These are phyloP conservation scores for Aspergillus chevalieri DNA, from an alignment of 2,329 filamentous ascomycete genomes.

Conservation along the genomic window DNA sequence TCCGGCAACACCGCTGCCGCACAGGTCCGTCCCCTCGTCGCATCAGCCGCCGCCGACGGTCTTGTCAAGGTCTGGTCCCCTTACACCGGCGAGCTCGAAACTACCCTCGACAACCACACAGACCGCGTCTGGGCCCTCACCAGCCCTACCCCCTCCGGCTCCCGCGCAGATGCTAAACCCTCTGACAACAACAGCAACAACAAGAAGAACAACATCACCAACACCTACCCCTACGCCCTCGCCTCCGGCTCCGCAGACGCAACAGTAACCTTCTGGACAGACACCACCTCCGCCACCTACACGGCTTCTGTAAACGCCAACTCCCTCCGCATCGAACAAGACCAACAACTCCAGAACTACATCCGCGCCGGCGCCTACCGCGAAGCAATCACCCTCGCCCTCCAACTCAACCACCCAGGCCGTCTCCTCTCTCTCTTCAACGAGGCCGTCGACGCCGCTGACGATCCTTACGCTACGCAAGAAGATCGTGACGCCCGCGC, in stretches of 20 bases:
- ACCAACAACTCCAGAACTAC: constrained; percentile 89
- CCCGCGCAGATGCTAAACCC: constrained; percentile 23
- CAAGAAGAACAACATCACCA: no score
- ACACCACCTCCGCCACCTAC: constrained; percentile 77
- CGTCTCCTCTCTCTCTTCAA: constrained; percentile 80
- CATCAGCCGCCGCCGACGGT: constrained; percentile 85
- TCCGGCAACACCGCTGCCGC: constrained; percentile 21
- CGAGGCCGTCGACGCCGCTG: constrained; percentile 67
- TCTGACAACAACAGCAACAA: constrained; percentile 16
- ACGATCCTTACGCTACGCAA: constrained; percentile 46
- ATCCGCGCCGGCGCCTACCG: constrained; percentile 83
- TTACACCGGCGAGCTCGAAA: constrained; percentile 73
- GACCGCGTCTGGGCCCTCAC: constrained; percentile 91
- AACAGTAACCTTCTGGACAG: constrained; percentile 90
- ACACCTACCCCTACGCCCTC: constrained; percentile 55
- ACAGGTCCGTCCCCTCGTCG: constrained; percentile 47
- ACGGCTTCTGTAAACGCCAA: constrained; percentile 67
- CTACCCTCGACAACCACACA: constrained; percentile 92
- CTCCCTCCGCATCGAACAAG: constrained; percentile 79
- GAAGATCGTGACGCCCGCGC: constrained; percentile 20
- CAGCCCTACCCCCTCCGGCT: constrained; percentile 48
- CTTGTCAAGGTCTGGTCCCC: constrained; percentile 96
- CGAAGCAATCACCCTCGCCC: constrained; percentile 83
- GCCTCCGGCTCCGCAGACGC: constrained; percentile 90
- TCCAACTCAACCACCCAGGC: constrained; percentile 90